These are phyloP conservation scores for Coleophoma eucalyptorum DNA, from an alignment of 2,329 filamentous ascomycete genomes.

Conservation along the genomic window DNA sequence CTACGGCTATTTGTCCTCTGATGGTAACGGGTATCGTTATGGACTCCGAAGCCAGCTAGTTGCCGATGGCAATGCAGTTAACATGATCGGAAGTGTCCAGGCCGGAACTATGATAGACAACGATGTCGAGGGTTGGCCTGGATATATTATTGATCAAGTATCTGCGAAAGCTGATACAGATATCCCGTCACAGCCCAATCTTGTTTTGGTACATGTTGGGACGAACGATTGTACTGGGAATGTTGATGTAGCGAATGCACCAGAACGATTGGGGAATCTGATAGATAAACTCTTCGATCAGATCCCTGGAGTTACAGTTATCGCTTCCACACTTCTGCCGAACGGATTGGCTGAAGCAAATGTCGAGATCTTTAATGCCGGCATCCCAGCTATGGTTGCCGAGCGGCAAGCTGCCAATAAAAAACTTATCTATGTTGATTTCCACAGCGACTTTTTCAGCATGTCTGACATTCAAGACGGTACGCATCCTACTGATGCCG, in stretches of 20 bases:
- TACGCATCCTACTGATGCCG: slow-evolving; percentile 17
- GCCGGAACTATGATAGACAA: slow-evolving; percentile 35
- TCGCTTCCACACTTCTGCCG: slow-evolving; percentile 14
- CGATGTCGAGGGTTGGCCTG: slow-evolving; percentile 41
- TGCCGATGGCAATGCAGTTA: slow-evolving; percentile 26
- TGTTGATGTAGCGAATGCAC: slow-evolving; percentile 25
- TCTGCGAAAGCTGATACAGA: slow-evolving; percentile 24
- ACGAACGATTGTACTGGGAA: slow-evolving; percentile 38
- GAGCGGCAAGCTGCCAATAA: slow-evolving; percentile 31
- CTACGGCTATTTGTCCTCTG: slow-evolving; percentile 30
- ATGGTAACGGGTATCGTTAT: slow-evolving; percentile 37
- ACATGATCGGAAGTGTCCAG: slow-evolving; percentile 35
- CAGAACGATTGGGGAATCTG: slow-evolving; percentile 30
- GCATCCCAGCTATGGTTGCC: slow-evolving; percentile 19
- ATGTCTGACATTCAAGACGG: slow-evolving; percentile 7
- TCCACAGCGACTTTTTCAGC: slow-evolving; percentile 26
- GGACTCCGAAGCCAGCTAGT: slow-evolving; percentile 22
- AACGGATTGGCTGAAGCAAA: slow-evolving; percentile 20
- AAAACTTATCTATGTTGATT: slow-evolving; percentile 35
- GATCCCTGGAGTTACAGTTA: slow-evolving; percentile 29
- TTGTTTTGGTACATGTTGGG: slow-evolving; percentile 38
- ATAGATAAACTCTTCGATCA: slow-evolving; percentile 29
- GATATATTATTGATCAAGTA: slow-evolving; percentile 36
- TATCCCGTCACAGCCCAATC: slow-evolving; percentile 32
- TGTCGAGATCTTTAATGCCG: slow-evolving; percentile 30